Evolutionary conservation across 148 eudicot species (phyloP).

Genomic region (Rhododendron ferrugineum): DNA sequence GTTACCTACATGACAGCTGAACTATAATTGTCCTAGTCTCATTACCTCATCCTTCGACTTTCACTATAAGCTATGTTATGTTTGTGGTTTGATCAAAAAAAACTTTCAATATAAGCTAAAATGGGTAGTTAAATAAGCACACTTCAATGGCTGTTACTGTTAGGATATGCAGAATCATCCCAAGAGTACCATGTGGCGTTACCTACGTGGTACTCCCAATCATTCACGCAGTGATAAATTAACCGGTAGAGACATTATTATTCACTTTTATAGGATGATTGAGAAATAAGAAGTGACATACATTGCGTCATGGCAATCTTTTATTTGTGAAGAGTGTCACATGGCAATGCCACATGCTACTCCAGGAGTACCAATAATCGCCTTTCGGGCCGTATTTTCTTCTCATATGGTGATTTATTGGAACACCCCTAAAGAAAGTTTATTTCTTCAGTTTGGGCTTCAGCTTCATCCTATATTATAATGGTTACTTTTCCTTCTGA

Average conservation of each 20-base stretch:
- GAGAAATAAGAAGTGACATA: no score
- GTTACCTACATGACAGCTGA: neutral
- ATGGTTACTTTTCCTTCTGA: neutral
- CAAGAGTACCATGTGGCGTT: neutral
- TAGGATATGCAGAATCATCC: no score
- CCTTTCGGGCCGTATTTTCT: neutral
- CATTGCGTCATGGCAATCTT: no score
- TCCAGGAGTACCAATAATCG: neutral
- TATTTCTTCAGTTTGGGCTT: neutral
- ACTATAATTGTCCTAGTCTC: neutral
- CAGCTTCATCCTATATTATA: neutral
- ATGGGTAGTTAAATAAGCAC: neutral
- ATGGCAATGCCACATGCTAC: no score
- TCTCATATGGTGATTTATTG: neutral
- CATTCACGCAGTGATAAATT: no score
- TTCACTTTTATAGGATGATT: no score
- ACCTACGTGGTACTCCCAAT: neutral
- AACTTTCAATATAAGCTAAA: neutral
- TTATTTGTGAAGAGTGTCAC: no score
- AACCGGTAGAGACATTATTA: no score
- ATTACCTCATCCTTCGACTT: neutral
- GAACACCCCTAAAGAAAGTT: neutral
- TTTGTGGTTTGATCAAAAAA: no score
- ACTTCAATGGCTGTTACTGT: no score
- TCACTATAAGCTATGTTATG: neutral